Evolutionary conservation across 148 eudicot genomes (phyloP).

Genomic region (Suaeda aralocaspica): DNA sequence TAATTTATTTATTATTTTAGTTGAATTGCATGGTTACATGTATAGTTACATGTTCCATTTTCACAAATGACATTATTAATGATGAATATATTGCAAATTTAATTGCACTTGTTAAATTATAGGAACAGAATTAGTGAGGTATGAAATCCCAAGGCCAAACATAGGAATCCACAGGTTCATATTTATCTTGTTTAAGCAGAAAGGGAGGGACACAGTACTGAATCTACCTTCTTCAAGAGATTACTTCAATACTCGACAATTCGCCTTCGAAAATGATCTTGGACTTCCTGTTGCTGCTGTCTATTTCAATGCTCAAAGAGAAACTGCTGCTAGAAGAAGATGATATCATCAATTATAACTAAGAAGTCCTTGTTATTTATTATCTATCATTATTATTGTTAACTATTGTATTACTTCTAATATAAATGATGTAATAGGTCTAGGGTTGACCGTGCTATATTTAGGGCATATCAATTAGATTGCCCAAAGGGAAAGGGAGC

Average conservation of each 20-base stretch:
- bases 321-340: constrained; percentile 81
- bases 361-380: no score
- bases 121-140: constrained; percentile 74
- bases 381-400: no score
- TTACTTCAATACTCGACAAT: constrained; percentile 54
- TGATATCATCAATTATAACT: not conserved
- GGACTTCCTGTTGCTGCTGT: constrained; percentile 80
- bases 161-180: constrained; percentile 91
- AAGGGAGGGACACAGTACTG: constrained; percentile 31
- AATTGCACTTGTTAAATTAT: no score
- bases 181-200: constrained; percentile 71
- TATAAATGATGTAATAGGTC: no score
- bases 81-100: not conserved
- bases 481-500: no score
- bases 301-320: constrained; percentile 78
- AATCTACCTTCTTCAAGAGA: constrained; percentile 54
- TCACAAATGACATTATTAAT: not conserved
- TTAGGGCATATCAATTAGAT: no score
- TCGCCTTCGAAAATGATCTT: constrained; percentile 54
- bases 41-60: no score
- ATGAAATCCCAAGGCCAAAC: constrained; percentile 86
- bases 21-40: no score
- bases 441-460: no score
- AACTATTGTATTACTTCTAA: no score
- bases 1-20: no score